phyloP scores from a whole-genome alignment of 169 alveolate genomes.

The Eimeria falciformis region DNA sequence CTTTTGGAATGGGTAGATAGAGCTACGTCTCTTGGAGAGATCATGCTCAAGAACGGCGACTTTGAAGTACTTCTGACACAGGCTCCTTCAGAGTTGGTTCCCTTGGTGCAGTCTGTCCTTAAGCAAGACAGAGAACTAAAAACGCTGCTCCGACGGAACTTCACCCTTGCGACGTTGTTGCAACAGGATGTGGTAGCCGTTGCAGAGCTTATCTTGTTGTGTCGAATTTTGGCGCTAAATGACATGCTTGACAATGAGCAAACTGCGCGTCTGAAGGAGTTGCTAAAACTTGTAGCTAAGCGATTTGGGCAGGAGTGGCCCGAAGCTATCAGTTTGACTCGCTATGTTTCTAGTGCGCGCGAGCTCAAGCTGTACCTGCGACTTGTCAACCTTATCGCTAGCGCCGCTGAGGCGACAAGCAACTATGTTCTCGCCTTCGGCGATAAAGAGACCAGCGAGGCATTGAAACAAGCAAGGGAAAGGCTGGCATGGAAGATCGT shows the following conservation, averaged over 20 bases:
- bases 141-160: neutral
- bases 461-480: neutral
- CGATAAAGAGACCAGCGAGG: neutral
- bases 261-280: neutral
- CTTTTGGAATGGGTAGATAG: conserved; percentile 6
- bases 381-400: neutral
- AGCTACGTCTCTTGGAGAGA: neutral
- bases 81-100: conserved; percentile 19
- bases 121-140: neutral
- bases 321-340: neutral
- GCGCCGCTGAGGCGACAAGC: neutral
- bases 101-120: neutral
- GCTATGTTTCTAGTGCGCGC: neutral
- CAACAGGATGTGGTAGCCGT: conserved; percentile 25
- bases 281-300: neutral
- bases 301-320: neutral
- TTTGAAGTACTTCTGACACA: neutral
- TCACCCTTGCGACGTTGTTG: neutral
- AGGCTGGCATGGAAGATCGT: neutral
- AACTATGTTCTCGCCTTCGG: neutral
- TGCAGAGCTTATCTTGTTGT: conserved; percentile 3
- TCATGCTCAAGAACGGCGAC: neutral
- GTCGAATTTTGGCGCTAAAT: neutral
- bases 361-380: conserved; percentile 1
- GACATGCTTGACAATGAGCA: neutral